phyloP scores from a whole-genome alignment of 1,284 basidiomycete species.

The Ustilago trichophora region DNA sequence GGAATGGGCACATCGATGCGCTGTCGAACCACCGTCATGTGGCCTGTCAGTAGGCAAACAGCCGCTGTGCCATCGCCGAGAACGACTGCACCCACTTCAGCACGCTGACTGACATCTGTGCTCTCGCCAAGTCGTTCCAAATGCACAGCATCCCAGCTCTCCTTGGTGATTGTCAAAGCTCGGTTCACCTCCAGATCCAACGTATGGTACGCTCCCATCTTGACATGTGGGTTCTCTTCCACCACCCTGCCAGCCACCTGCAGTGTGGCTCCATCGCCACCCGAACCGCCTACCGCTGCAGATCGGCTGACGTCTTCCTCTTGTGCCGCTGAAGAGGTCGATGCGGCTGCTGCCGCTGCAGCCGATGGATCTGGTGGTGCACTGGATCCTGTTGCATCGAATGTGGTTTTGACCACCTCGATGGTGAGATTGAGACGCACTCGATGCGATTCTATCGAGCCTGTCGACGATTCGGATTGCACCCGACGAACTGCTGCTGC shows the following conservation, averaged over 20 bases:
- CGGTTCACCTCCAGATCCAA: conserved; percentile 91
- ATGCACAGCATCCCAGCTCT: conserved; percentile 89
- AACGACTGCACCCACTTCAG: conserved; percentile 94
- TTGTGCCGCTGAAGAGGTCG: conserved; percentile 16
- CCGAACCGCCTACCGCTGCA: conserved; percentile 35
- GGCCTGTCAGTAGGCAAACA: conserved; percentile 91
- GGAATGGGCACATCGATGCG: conserved; percentile 90
- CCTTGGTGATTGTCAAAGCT: conserved; percentile 90
- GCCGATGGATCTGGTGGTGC: conserved; percentile 56
- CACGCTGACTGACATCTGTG: conserved; percentile 88
- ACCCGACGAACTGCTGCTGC: conserved; percentile 83
- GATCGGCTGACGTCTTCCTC: conserved; percentile 46
- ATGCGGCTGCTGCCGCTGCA: conserved; percentile 24
- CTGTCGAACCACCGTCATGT: conserved; percentile 94
- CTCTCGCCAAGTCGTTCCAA: conserved; percentile 84
- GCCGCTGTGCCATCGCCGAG: conserved; percentile 90
- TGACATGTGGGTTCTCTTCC: conserved; percentile 90
- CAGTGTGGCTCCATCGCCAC: conserved; percentile 70
- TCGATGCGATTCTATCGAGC: conserved; percentile 90
- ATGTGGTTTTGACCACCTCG: conserved; percentile 73
- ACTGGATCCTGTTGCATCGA: conserved; percentile 59
- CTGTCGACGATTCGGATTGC: conserved; percentile 81
- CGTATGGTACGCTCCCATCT: conserved; percentile 93
- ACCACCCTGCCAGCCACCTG: conserved; percentile 88
- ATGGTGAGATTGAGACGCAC: conserved; percentile 86